Evolutionary conservation across 164 flowering plant genomes (phyloP).

Genomic region (Pachysandra terminalis): DNA sequence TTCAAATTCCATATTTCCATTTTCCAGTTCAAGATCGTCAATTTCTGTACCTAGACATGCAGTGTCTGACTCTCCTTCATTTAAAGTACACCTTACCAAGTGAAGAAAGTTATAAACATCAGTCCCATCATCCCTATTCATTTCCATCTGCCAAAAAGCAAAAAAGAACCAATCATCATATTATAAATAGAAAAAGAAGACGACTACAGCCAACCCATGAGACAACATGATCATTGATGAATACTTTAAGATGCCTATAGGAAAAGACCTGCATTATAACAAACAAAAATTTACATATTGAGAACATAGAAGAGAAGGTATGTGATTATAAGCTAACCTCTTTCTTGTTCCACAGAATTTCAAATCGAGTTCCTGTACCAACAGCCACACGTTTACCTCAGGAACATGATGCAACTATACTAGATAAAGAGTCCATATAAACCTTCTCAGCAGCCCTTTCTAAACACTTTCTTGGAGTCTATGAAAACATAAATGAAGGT

Average conservation of each 20-base stretch:
- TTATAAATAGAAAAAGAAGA: background rate
- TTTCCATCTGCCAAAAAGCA: slow-evolving; percentile 32
- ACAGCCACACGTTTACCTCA: slow-evolving; percentile 92
- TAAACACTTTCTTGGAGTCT: slow-evolving; percentile 89
- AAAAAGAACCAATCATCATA: background rate
- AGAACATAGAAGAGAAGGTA: background rate
- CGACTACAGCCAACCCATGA: background rate
- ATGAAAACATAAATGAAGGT: background rate
- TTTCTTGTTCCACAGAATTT: slow-evolving; percentile 62
- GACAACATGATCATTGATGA: background rate
- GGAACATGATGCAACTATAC: slow-evolving; percentile 88
- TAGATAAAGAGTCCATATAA: slow-evolving; percentile 63
- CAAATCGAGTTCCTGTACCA: slow-evolving; percentile 87
- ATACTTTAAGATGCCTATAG: no score
- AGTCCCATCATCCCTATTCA: slow-evolving; percentile 25
- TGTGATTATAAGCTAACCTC: slow-evolving; percentile 35
- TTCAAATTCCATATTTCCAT: slow-evolving; percentile 32
- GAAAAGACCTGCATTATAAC: background rate
- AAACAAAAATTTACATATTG: background rate
- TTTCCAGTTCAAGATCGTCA: slow-evolving; percentile 52
- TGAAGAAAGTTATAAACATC: slow-evolving; percentile 81
- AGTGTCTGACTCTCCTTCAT: slow-evolving; percentile 27
- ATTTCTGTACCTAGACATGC: slow-evolving; percentile 63
- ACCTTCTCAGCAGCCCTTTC: slow-evolving; percentile 92
- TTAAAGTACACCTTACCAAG: slow-evolving; percentile 41